Conservation (phyloP, 2,329 filamentous ascomycete genomes). For the Aspergillus sp. region DNA sequence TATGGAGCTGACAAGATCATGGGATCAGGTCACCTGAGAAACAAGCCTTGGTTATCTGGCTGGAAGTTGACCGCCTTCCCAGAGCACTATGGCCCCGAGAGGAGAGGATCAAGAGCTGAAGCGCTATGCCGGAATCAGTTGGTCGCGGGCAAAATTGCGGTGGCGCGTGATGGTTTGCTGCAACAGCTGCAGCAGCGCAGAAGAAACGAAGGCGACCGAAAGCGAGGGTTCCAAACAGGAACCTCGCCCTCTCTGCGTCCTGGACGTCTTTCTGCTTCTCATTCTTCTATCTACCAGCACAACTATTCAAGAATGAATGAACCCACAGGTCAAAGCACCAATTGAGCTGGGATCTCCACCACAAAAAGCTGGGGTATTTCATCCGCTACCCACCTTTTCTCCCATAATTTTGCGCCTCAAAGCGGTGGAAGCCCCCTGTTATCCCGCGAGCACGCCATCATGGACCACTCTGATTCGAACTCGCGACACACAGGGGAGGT, state of each 20-base stretch:
- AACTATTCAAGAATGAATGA: constrained; percentile 2
- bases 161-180: constrained; percentile 17
- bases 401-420: constrained; percentile 10
- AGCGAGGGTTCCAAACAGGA: not conserved
- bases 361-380: constrained; percentile 19
- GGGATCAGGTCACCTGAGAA: constrained; percentile 1
- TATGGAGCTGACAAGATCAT: not conserved
- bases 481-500: constrained; percentile 25
- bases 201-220: not conserved
- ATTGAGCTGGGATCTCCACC: constrained; percentile 1
- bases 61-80: constrained; percentile 20
- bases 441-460: constrained; percentile 40
- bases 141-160: constrained; percentile 13
- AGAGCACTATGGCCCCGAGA: not conserved
- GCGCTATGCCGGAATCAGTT: constrained; percentile 7
- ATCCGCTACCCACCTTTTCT: constrained; percentile 17
- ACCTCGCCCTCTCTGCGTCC: not conserved
- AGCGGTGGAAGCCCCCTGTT: constrained; percentile 16
- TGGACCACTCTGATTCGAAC: constrained; percentile 37
- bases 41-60: not conserved
- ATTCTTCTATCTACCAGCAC: not conserved
- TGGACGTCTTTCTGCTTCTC: not conserved
- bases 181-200: not conserved
- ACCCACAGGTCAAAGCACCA: constrained; percentile 4
- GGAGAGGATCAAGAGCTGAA: not conserved